These are phyloP conservation scores for Grifola frondosa DNA, from an alignment of 1,284 basidiomycete species.

Conservation along the genomic window DNA sequence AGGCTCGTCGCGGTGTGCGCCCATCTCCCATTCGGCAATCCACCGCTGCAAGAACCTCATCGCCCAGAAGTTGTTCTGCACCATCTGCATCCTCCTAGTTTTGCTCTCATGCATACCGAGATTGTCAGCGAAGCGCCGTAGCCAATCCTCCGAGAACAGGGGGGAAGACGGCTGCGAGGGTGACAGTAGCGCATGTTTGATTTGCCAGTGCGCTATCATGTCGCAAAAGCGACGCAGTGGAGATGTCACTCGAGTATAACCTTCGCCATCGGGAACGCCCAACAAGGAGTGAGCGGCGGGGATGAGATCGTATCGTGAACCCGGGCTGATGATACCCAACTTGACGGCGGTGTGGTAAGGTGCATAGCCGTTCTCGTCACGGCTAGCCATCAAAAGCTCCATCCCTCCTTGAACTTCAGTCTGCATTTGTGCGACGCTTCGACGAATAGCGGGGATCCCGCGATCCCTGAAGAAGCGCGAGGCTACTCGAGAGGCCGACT, in stretches of 20 bases:
- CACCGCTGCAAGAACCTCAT: slow-evolving; percentile 33
- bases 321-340: slow-evolving; percentile 34
- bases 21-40: slow-evolving; percentile 25
- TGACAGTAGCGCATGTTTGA: slow-evolving; percentile 75
- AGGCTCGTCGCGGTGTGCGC: slow-evolving; percentile 17
- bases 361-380: slow-evolving; percentile 45
- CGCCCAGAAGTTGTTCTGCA: slow-evolving; percentile 34
- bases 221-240: slow-evolving; percentile 89
- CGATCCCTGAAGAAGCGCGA: slow-evolving; percentile 71
- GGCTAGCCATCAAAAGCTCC: slow-evolving; percentile 29
- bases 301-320: slow-evolving; percentile 47
- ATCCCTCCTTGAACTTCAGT: slow-evolving; percentile 23
- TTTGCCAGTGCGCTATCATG: slow-evolving; percentile 90
- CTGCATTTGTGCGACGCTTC: slow-evolving; percentile 38
- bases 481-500: slow-evolving; percentile 76
- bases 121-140: slow-evolving; percentile 32
- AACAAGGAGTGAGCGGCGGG: slow-evolving; percentile 71
- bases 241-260: slow-evolving; percentile 84
- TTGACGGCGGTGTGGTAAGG: slow-evolving; percentile 34
- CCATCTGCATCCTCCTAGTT: slow-evolving; percentile 32
- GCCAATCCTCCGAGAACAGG: slow-evolving; percentile 45
- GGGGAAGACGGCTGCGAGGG: slow-evolving; percentile 23
- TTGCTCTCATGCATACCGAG: slow-evolving; percentile 27
- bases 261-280: slow-evolving; percentile 68
- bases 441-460: slow-evolving; percentile 67